These are phyloP conservation scores for Simplicillium aogashimaense DNA, from an alignment of 2,329 filamentous ascomycete genomes.

Conservation along the genomic window DNA sequence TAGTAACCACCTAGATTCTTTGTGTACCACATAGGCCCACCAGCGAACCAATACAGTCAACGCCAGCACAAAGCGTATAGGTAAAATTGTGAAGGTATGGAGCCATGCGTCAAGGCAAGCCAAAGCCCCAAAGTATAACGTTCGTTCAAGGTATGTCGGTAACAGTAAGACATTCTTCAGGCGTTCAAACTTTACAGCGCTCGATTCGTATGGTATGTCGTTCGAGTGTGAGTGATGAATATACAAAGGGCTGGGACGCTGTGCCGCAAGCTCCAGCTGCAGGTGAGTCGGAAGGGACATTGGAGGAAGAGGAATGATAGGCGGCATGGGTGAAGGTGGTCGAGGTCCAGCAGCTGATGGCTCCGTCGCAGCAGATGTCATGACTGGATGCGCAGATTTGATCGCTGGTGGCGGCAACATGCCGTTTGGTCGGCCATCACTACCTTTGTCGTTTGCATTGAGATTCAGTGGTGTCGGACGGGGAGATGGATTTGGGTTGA, in stretches of 20 bases:
- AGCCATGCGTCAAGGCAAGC: constrained; percentile 95
- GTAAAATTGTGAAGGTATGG: constrained; percentile 91
- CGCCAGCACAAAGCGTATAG: constrained; percentile 77
- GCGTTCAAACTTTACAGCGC: constrained; percentile 82
- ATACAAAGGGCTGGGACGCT: constrained; percentile 54
- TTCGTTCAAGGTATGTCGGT: constrained; percentile 71
- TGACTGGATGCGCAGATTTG: constrained; percentile 14
- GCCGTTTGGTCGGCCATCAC: constrained; percentile 1
- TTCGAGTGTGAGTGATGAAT: constrained; percentile 48
- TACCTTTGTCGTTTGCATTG: constrained; percentile 18
- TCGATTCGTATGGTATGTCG: constrained; percentile 78
- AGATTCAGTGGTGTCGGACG: constrained; percentile 36
- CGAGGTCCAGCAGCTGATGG: constrained; percentile 15
- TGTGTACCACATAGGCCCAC: constrained; percentile 63
- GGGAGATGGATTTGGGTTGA: constrained; percentile 33
- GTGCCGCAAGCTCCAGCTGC: constrained; percentile 53
- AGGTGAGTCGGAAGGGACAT: constrained; percentile 58
- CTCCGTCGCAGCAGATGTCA: constrained; percentile 9
- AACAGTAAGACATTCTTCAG: constrained; percentile 81
- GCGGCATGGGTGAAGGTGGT: constrained; percentile 38
- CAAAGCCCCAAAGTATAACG: constrained; percentile 77
- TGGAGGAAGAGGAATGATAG: constrained; percentile 51
- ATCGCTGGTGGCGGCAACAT: constrained; percentile 12
- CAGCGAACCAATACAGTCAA: constrained; percentile 66
- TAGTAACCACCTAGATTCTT: constrained; percentile 62